phyloP scores from a whole-genome alignment of 306 rosid species.

The Quercus aquifolioides region DNA sequence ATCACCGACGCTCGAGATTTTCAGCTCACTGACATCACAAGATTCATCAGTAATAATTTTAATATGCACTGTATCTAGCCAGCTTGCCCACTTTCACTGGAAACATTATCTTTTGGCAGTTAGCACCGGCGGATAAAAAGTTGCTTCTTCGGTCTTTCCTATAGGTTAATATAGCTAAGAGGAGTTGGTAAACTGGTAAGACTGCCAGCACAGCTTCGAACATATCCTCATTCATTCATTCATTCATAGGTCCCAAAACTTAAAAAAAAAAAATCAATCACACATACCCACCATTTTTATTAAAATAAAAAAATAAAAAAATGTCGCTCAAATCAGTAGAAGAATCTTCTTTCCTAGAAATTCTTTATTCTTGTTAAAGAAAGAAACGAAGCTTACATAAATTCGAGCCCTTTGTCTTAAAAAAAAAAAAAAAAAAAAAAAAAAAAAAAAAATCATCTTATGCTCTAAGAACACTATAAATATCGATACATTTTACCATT shows the following conservation, averaged over 20 bases:
- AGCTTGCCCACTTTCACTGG: no score
- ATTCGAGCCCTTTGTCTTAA: background rate
- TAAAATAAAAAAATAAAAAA: no score
- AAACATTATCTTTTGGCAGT: no score
- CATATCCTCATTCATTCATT: background rate
- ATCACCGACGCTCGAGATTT: no score
- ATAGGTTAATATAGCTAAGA: no score
- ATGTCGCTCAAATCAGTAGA: background rate
- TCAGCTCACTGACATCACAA: no score
- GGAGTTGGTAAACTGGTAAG: background rate
- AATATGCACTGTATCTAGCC: no score
- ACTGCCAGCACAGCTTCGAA: background rate
- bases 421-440: no score
- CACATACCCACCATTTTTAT: background rate
- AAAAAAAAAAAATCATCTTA: background rate
- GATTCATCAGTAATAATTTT: no score
- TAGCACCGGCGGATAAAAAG: no score
- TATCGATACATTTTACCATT: no score
- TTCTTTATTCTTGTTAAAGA: background rate
- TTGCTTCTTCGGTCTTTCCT: no score
- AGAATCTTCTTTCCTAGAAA: background rate
- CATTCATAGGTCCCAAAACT: background rate
- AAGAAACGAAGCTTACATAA: background rate
- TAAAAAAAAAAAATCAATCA: background rate
- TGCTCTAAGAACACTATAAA: background rate